Evolutionary conservation across 352 stramenopile genomes (phyloP), one percentile per base, ranked within the genome.

Genomic region (Globisporangium irregulare): DNA sequence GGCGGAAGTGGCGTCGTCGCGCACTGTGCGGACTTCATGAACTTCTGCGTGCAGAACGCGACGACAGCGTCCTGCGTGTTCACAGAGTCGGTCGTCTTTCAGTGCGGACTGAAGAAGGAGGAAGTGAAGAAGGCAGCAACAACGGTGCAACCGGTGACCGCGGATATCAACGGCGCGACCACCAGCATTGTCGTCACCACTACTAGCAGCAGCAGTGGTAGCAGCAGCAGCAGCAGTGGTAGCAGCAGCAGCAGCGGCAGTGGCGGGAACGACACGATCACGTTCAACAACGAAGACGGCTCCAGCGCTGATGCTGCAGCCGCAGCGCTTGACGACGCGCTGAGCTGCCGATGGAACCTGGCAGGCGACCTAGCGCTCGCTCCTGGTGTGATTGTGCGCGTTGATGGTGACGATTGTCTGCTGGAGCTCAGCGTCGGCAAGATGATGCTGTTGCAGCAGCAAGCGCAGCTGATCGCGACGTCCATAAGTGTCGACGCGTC

Each of bases 1-100:
- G 1, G 15, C 53, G 48, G 34, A 66, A 43, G 20, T 34, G 67
- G 56, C 59, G 27, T n/a, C 25, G 22, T 38, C 62, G 75, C 25
- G 48, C 81, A 88, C 73, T 91, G 82, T 68, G 69, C 62, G 12
- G 70, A 81, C 64, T 88, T 84, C 46, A 57, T 76, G 2, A 41
- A 73, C 43, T 60, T 75, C 59, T 91, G 83, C 70, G 51, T 57
- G 18, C 82, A 72, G 72, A 83, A 90, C 56, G 50, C 69, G 15
- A 78, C 74, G 29, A 87, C 83, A 6, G 80, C 80, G 7, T 87
- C 80, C 4, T 92, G 83, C 69, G 65, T 69, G 56, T 92, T 92
- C 66, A 59, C 32, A 0, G 7, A 65, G 51, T 88, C 83, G 0
- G 46, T 85, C 6, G 57, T 71, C 1, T 90, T 92, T 61, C 62